Conservation (phyloP, 257 asterid genomes). For the Solanum arcanum region DNA sequence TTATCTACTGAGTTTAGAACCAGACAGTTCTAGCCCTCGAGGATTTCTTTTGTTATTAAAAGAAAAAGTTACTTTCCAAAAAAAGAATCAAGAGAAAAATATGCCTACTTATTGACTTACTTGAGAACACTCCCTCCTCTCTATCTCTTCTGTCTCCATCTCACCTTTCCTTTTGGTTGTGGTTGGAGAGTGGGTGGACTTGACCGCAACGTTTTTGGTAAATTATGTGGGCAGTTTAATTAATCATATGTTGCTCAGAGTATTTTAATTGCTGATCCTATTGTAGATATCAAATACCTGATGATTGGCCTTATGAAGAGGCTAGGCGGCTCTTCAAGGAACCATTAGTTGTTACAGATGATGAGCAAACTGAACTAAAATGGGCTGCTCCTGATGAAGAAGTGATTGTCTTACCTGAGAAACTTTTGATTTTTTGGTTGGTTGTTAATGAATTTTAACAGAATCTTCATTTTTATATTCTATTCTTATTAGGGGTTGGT, state of each 20-base stretch:
- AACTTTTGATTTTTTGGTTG: neutral
- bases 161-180: neutral
- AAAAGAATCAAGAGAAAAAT: neutral
- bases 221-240: neutral
- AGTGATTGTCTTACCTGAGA: constrained; percentile 28
- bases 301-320: constrained; percentile 88
- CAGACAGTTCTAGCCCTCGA: neutral
- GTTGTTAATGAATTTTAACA: neutral
- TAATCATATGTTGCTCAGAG: neutral
- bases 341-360: constrained; percentile 59
- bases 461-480: neutral
- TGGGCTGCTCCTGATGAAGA: constrained; percentile 98
- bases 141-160: neutral
- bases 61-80: neutral
- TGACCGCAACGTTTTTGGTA: neutral
- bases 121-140: neutral
- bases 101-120: neutral
- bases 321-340: constrained; percentile 92
- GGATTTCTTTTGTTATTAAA: neutral
- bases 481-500: constrained; percentile 49
- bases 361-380: constrained; percentile 66
- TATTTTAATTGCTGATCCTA: neutral
- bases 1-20: neutral
- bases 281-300: constrained; percentile 83
- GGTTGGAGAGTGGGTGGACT: neutral